Evolutionary conservation across 2,329 filamentous ascomycete species (phyloP), one percentile per base, ranked within the genome.

Genomic region (Pyrenophora teres): DNA sequence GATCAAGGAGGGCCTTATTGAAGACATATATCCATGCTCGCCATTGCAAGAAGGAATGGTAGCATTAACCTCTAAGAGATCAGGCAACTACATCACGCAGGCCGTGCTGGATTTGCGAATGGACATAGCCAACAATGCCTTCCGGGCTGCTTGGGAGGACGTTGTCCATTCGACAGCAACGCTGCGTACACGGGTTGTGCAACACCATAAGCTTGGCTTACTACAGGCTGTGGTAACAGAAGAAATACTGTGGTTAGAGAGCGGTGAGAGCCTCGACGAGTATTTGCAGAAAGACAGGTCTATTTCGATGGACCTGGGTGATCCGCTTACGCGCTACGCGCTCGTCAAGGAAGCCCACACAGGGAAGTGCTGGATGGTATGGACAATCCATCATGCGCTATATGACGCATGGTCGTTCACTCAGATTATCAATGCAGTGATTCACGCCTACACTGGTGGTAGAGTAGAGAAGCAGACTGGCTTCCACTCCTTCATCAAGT

Each of bases 41-140:
- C 15, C 15, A 15, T 15, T 15, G 15, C 15, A 15, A 15, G 15
- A 15, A 15, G 15, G 15, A 15, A 15, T 15, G 15, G 15, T 15
- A 15, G 15, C 15, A 15, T 15, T 15, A 15, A 15, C 81, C 2
- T 74, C 76, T 50, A 81, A 80, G 60, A 72, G 78, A 19, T 74
- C 75, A 30, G 81, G 80, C 36, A 77, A 79, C 0, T 85, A 84
- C 35, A 38, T 45, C 19, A 33, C 43, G 10, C 52, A 43, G 19
- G 27, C 15, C 21, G 76, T 84, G 2, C 80, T 79, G 2, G 19
- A 45, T 10, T 18, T 55, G 5, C 21, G 13, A 1, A 8, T 15
- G 1, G 21, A 42, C 8, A 3, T 59, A 3, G 42, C 53, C 4
- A 4, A 1, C 15, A 15, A 15, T 15, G 15, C 15, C 15, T 15